These are phyloP conservation scores for Fennellomyces sp. DNA, from an alignment of 371 early-diverging fungal genomes.

Conservation along the genomic window DNA sequence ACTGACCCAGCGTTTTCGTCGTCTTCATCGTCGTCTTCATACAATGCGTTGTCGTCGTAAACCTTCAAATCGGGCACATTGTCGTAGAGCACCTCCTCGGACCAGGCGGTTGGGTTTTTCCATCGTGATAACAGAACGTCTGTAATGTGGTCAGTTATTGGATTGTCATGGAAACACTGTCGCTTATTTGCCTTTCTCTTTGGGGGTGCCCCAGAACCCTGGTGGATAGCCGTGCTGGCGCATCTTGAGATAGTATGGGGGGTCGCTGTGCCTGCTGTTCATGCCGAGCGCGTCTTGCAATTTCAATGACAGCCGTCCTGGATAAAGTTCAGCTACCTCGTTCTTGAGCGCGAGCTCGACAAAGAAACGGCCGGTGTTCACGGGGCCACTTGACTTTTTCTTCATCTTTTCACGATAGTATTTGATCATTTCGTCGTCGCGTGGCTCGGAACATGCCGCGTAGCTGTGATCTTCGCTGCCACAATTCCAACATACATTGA, in stretches of 20 bases:
- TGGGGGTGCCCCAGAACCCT: slow-evolving; percentile 8
- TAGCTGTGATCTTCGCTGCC: slow-evolving; percentile 14
- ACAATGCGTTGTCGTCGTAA: not conserved
- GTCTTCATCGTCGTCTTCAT: not conserved
- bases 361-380: slow-evolving; percentile 9
- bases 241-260: slow-evolving; percentile 14
- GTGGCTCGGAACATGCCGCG: slow-evolving; percentile 10
- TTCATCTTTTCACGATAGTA: slow-evolving; percentile 7
- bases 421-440: slow-evolving; percentile 3
- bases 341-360: slow-evolving; percentile 6
- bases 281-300: slow-evolving; percentile 7
- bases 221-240: slow-evolving; percentile 16
- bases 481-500: slow-evolving; percentile 22
- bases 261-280: slow-evolving; percentile 3
- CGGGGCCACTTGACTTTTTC: slow-evolving; percentile 13
- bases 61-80: not conserved
- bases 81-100: not conserved
- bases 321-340: not conserved
- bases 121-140: not conserved
- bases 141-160: not conserved
- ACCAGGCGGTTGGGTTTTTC: not conserved
- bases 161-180: not conserved
- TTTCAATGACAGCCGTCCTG: slow-evolving; percentile 1
- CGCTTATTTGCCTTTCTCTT: not conserved
- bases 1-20: not conserved